Percentiles rank a stretch among this genome's conserved stretches.
These are phyloP conservation scores for Citrus reticulata DNA, from an alignment of 345 rosid species.

Conservation along the genomic window DNA sequence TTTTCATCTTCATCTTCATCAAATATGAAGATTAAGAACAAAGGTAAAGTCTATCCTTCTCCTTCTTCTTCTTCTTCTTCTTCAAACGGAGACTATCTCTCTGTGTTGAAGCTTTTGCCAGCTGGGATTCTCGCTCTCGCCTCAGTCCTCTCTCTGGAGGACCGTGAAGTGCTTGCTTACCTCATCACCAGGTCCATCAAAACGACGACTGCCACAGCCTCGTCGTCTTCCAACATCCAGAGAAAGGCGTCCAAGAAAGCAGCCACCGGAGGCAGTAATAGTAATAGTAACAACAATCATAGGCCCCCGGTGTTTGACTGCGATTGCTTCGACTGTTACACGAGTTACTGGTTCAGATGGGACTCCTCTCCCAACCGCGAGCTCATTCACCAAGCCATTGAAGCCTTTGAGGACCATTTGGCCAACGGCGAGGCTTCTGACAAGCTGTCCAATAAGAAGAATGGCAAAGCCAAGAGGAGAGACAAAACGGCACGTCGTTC, in stretches of 20 bases:
- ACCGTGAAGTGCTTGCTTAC: slow-evolving; percentile 88
- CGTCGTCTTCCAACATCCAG: slow-evolving; percentile 18
- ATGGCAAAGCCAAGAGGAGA: slow-evolving; percentile 34
- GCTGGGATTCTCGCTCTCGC: slow-evolving; percentile 65
- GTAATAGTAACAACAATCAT: slow-evolving; percentile 9
- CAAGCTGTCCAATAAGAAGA: slow-evolving; percentile 25
- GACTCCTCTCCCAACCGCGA: slow-evolving; percentile 85
- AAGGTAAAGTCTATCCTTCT: slow-evolving; percentile 84
- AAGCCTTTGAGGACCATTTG: slow-evolving; percentile 81
- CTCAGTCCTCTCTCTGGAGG: slow-evolving; percentile 60
- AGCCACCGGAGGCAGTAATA: background rate
- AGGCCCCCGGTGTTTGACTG: slow-evolving; percentile 58
- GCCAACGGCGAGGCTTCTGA: slow-evolving; percentile 24
- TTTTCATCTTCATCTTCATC: background rate
- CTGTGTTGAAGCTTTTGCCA: slow-evolving; percentile 66
- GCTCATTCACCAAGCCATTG: slow-evolving; percentile 73
- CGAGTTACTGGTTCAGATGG: slow-evolving; percentile 86
- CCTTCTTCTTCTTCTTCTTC: slow-evolving; percentile 26
- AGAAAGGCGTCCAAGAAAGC: slow-evolving; percentile 36
- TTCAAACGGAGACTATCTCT: slow-evolving; percentile 32
- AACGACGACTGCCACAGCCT: slow-evolving; percentile 22
- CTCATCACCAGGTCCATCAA: slow-evolving; percentile 63
- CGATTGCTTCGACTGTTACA: slow-evolving; percentile 87
- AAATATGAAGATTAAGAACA: slow-evolving; percentile 71
- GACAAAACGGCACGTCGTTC: slow-evolving; percentile 41